phyloP scores from a whole-genome alignment of 148 eudicot genomes.

The Linanthus parryae region DNA sequence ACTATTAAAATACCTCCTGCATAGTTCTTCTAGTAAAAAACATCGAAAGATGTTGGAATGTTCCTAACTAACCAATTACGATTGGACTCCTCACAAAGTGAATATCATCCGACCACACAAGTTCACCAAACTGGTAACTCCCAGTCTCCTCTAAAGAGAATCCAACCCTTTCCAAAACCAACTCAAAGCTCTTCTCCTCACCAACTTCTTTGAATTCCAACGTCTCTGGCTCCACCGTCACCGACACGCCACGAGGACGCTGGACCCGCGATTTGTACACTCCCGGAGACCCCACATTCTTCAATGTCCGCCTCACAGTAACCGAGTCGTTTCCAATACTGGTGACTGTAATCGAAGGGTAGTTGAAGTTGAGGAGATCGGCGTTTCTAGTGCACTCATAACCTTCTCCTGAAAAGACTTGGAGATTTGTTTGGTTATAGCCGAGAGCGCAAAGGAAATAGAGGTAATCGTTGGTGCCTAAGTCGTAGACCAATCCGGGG shows the following conservation, averaged over 20 bases:
- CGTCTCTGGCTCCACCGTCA: constrained; percentile 30
- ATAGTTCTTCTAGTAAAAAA: too few relatives aligned
- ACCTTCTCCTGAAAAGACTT: constrained; percentile 9
- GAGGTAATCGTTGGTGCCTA: constrained; percentile 31
- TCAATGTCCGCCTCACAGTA: constrained; percentile 41
- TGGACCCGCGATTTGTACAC: constrained; percentile 25
- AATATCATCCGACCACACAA: constrained; percentile 53
- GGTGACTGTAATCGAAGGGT: constrained; percentile 57
- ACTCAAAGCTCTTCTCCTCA: constrained; percentile 36
- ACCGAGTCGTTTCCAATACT: constrained; percentile 23
- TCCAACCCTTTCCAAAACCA: constrained; percentile 24
- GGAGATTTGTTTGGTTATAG: constrained; percentile 32
- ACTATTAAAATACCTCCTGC: too few relatives aligned
- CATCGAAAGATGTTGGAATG: too few relatives aligned
- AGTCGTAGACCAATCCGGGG: constrained; percentile 64
- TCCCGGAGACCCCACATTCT: constrained; percentile 56
- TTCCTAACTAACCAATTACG: too few relatives aligned
- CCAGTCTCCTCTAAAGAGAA: not conserved
- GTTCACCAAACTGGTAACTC: constrained; percentile 38
- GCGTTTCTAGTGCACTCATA: constrained; percentile 29
- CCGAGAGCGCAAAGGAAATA: constrained; percentile 54
- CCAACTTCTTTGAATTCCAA: constrained; percentile 36
- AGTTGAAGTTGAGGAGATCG: too few relatives aligned
- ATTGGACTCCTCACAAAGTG: constrained; percentile 68
- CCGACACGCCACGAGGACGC: constrained; percentile 25